These are phyloP conservation scores for Yamadazyma blattariae DNA, from an alignment of 1,139 yeast genomes.

Conservation along the genomic window DNA sequence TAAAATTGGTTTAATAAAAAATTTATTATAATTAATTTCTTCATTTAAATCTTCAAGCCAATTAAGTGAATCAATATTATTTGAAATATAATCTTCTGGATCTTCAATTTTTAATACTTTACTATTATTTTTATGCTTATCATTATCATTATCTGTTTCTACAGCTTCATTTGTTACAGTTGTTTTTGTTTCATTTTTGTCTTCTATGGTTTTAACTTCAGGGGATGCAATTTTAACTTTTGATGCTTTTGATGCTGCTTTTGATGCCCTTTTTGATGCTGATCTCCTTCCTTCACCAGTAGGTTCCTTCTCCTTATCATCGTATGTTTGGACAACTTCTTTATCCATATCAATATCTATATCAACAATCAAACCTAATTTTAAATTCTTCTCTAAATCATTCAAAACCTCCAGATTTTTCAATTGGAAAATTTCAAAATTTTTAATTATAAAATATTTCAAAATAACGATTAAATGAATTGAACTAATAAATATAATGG, in stretches of 20 bases:
- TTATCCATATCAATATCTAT: not conserved
- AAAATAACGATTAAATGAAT: constrained; percentile 32
- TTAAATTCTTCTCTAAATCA: not conserved
- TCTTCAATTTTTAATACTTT: too few species aligned
- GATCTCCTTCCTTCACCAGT: too few species aligned
- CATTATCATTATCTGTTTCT: not conserved
- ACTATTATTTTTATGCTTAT: not conserved
- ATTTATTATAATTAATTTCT: constrained; percentile 15
- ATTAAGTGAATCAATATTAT: constrained; percentile 7
- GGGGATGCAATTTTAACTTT: too few species aligned
- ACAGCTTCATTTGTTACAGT: not conserved
- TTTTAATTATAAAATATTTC: constrained; percentile 24
- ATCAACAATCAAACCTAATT: too few species aligned
- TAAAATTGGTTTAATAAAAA: constrained; percentile 8
- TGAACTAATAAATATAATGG: constrained; percentile 23
- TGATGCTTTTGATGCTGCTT: too few species aligned
- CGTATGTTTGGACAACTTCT: not conserved
- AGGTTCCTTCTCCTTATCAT: too few species aligned
- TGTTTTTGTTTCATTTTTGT: too few species aligned
- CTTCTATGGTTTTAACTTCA: too few species aligned
- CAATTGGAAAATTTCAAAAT: constrained; percentile 1
- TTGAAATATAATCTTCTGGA: not conserved
- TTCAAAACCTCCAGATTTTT: too few species aligned
- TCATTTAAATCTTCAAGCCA: constrained; percentile 18
- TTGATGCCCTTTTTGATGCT: too few species aligned